Conservation (phyloP, 2,329 filamentous ascomycete genomes). For the Alternaria incomplexa region DNA sequence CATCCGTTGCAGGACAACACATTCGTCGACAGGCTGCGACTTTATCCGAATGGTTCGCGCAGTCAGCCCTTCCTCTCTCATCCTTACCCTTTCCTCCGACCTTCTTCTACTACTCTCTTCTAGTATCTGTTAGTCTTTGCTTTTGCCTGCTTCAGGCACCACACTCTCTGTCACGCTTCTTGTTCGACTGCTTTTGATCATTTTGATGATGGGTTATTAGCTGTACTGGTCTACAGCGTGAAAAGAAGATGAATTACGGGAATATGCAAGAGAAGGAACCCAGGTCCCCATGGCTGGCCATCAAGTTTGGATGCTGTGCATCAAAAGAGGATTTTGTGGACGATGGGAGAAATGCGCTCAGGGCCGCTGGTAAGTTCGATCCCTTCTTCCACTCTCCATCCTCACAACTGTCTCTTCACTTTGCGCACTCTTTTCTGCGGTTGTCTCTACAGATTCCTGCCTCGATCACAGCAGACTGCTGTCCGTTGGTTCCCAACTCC, state of each 20-base stretch:
- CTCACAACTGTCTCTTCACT: background rate
- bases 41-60: slow-evolving; percentile 5
- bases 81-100: slow-evolving; percentile 7
- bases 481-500: background rate
- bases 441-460: background rate
- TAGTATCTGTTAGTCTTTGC: slow-evolving; percentile 11
- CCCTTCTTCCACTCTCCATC: slow-evolving; percentile 7
- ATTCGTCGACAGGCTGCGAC: slow-evolving; percentile 7
- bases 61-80: slow-evolving; percentile 1
- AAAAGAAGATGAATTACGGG: slow-evolving; percentile 25
- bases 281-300: slow-evolving; percentile 43
- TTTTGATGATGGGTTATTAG: slow-evolving; percentile 26
- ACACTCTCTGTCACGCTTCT: slow-evolving; percentile 6
- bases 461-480: background rate
- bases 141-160: slow-evolving; percentile 14
- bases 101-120: slow-evolving; percentile 2
- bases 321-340: slow-evolving; percentile 37
- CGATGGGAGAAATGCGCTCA: slow-evolving; percentile 26
- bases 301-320: slow-evolving; percentile 48
- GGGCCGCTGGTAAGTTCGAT: slow-evolving; percentile 36
- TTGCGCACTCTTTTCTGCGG: background rate
- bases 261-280: slow-evolving; percentile 21
- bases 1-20: slow-evolving; percentile 19
- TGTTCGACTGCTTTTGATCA: slow-evolving; percentile 3
- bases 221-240: slow-evolving; percentile 36